Percentiles rank a stretch among this genome's conserved stretches.
These are phyloP conservation scores for Peronosclerospora sorghi DNA, from an alignment of 352 stramenopile species.

Conservation along the genomic window DNA sequence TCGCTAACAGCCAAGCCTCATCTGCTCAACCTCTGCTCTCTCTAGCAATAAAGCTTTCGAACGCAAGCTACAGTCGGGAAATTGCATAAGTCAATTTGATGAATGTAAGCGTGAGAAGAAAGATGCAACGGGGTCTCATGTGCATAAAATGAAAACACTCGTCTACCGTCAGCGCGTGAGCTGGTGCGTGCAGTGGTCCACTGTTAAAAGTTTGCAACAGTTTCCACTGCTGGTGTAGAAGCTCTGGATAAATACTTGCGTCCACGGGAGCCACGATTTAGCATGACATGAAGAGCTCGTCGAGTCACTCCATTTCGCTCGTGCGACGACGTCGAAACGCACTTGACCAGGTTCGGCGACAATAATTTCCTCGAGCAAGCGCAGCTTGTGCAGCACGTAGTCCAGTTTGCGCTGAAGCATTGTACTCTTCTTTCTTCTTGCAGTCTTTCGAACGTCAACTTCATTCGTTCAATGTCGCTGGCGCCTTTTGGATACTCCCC, in stretches of 20 bases:
- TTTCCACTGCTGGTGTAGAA: constrained; percentile 1
- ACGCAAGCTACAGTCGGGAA: too few relatives aligned
- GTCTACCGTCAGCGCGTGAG: constrained; percentile 5
- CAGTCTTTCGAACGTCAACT: constrained; percentile 8
- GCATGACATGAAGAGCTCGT: constrained; percentile 29
- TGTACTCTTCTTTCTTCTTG: constrained; percentile 29
- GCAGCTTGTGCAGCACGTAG: constrained; percentile 40
- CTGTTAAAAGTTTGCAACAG: not conserved
- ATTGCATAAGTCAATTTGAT: too few relatives aligned
- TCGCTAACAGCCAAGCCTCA: too few relatives aligned
- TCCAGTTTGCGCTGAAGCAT: constrained; percentile 34
- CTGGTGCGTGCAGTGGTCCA: constrained; percentile 1
- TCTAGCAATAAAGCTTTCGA: too few relatives aligned
- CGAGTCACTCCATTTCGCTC: constrained; percentile 25
- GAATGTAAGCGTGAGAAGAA: too few relatives aligned
- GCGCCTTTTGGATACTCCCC: constrained; percentile 23
- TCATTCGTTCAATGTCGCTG: constrained; percentile 14
- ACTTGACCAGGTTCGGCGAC: constrained; percentile 35
- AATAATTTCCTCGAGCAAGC: constrained; percentile 26
- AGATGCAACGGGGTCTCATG: not conserved
- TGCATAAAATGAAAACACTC: constrained; percentile 17
- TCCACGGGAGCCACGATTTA: constrained; percentile 14
- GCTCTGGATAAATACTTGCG: not conserved
- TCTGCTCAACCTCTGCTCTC: too few relatives aligned
- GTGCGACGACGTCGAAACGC: constrained; percentile 31